Percentiles rank a stretch among this genome's conserved stretches.
phyloP scores from a whole-genome alignment of 306 rosid genomes.

The Cicer pinnatifidum region DNA sequence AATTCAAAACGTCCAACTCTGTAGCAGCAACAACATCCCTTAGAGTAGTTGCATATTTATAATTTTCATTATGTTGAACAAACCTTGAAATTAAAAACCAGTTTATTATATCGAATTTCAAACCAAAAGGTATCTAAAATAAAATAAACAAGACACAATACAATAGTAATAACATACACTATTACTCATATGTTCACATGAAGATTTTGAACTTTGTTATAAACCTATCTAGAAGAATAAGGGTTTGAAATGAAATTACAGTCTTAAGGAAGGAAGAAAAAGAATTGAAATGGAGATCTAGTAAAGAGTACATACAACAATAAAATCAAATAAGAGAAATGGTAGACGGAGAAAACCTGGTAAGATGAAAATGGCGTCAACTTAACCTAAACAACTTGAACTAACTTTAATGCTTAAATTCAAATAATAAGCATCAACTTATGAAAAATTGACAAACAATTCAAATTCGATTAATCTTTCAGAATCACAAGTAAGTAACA shows the following conservation, averaged over 20 bases:
- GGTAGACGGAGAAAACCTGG: too few relatives aligned
- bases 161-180: not conserved
- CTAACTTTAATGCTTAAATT: not conserved
- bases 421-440: not conserved
- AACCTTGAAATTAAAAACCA: conserved; percentile 51
- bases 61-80: conserved; percentile 59
- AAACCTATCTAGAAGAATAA: too few relatives aligned
- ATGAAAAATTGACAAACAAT: not conserved
- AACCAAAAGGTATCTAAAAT: too few relatives aligned
- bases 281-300: too few relatives aligned
- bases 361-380: not conserved
- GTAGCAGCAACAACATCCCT: conserved; percentile 72
- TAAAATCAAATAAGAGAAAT: too few relatives aligned
- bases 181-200: too few relatives aligned
- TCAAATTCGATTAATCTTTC: not conserved
- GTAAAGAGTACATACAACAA: too few relatives aligned
- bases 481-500: not conserved
- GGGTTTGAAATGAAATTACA: too few relatives aligned
- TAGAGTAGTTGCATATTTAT: conserved; percentile 60
- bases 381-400: not conserved
- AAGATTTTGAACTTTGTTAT: too few relatives aligned
- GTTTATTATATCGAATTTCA: too few relatives aligned
- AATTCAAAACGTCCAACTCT: conserved; percentile 72
- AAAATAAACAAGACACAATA: not conserved
- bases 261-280: too few relatives aligned